These are phyloP conservation scores for Lasiodiplodia theobromae DNA, from an alignment of 2,329 filamentous ascomycete genomes.

Conservation along the genomic window DNA sequence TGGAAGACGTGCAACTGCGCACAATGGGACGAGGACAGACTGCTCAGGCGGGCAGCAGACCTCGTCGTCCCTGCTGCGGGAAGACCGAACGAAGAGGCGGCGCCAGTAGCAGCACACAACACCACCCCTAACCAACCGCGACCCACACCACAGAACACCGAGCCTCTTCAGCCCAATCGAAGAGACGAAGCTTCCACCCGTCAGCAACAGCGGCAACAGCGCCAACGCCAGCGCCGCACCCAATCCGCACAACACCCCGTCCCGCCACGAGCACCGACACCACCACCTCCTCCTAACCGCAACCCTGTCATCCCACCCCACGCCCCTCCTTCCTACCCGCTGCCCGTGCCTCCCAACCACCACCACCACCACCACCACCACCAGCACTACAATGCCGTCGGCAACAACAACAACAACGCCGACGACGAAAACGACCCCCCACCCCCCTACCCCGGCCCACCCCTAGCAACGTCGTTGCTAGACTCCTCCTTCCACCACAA, in stretches of 20 bases:
- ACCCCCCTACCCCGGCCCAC: conserved; percentile 14
- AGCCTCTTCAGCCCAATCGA: neutral
- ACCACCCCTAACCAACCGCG: neutral
- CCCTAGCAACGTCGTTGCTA: neutral
- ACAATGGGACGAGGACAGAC: conserved; percentile 26
- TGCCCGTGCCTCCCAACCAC: neutral
- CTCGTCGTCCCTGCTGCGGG: neutral
- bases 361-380: neutral
- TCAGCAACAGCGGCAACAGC: neutral
- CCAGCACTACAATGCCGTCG: neutral
- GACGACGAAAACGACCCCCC: neutral
- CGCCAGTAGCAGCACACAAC: neutral
- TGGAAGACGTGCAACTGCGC: conserved; percentile 30
- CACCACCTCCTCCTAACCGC: neutral
- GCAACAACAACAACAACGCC: neutral
- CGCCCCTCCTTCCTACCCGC: neutral
- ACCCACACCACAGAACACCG: neutral
- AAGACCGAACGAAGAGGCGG: neutral
- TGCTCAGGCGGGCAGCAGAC: neutral
- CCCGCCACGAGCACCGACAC: neutral
- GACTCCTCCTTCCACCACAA: neutral
- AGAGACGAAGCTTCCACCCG: neutral
- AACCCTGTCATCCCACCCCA: no score
- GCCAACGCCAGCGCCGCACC: neutral
- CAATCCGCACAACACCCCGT: neutral